Percentiles rank a stretch among this genome's conserved stretches.
These are phyloP conservation scores for Daldinia decipiens DNA, from an alignment of 495 filamentous ascomycete species.

Conservation along the genomic window DNA sequence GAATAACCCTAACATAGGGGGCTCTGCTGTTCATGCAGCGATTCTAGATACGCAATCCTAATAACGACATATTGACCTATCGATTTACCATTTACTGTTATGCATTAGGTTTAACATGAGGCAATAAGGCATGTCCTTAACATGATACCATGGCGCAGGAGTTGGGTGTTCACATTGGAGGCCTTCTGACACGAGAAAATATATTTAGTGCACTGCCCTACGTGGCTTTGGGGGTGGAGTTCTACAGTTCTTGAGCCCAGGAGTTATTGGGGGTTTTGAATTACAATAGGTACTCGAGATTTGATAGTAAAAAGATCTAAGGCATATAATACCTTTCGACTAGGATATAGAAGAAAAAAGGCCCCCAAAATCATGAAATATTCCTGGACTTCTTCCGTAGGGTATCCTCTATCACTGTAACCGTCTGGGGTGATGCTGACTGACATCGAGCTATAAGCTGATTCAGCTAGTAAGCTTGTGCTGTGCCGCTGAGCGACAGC, in stretches of 20 bases:
- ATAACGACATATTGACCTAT: neutral
- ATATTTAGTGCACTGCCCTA: slow-evolving; percentile 15
- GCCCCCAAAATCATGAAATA: neutral
- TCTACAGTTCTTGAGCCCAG: neutral
- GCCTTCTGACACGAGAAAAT: slow-evolving; percentile 5
- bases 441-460: slow-evolving; percentile 8
- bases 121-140: slow-evolving; percentile 17
- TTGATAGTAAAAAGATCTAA: neutral
- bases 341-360: neutral
- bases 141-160: slow-evolving; percentile 37
- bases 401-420: neutral
- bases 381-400: neutral
- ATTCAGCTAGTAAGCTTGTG: slow-evolving; percentile 1
- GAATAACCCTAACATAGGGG: slow-evolving; percentile 39
- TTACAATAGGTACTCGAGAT: neutral
- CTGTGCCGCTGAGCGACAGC: slow-evolving; percentile 6
- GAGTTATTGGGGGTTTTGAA: neutral
- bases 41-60: slow-evolving; percentile 23
- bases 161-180: slow-evolving; percentile 29
- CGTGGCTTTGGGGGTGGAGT: slow-evolving; percentile 3
- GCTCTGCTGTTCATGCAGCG: slow-evolving; percentile 43
- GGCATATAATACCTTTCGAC: neutral
- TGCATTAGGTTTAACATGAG: slow-evolving; percentile 19
- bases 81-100: slow-evolving; percentile 22
- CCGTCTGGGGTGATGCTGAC: neutral